Evolutionary conservation across 208 protist genomes (phyloP).

Genomic region (Leptomonas pyrrhocoris): DNA sequence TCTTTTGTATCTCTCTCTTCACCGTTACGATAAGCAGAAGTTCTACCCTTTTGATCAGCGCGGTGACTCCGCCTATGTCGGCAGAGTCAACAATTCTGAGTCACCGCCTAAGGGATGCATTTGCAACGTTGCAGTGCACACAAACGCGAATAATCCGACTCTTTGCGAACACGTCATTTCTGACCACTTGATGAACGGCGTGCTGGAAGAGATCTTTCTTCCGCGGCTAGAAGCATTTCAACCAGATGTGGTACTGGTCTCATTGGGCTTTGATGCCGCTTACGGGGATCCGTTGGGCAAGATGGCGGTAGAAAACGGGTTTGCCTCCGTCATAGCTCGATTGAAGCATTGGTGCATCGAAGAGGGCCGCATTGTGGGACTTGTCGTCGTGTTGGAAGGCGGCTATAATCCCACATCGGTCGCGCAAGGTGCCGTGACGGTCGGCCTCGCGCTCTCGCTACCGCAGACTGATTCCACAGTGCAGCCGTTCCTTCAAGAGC

Average conservation of each 20-base stretch:
- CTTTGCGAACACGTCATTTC: slow-evolving; percentile 73
- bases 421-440: slow-evolving; percentile 59
- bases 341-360: slow-evolving; percentile 66
- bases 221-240: slow-evolving; percentile 70
- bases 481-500: slow-evolving; percentile 14
- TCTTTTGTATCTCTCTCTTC: slow-evolving; percentile 86
- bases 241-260: slow-evolving; percentile 86
- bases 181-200: slow-evolving; percentile 63
- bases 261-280: slow-evolving; percentile 91
- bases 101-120: slow-evolving; percentile 41
- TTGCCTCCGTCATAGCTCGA: slow-evolving; percentile 44
- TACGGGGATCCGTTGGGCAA: slow-evolving; percentile 89
- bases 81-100: slow-evolving; percentile 17
- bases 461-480: slow-evolving; percentile 48
- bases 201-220: slow-evolving; percentile 71
- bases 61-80: slow-evolving; percentile 48
- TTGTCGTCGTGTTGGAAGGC: slow-evolving; percentile 77
- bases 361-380: slow-evolving; percentile 29
- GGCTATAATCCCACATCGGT: slow-evolving; percentile 81
- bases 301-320: slow-evolving; percentile 85
- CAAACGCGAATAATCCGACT: slow-evolving; percentile 43
- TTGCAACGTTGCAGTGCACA: slow-evolving; percentile 83
- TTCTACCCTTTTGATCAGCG: slow-evolving; percentile 71
- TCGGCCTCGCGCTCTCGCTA: slow-evolving; percentile 66
- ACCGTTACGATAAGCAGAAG: slow-evolving; percentile 67